phyloP scores from a whole-genome alignment of 768 basidiomycete species.

The Scleroderma citrinum region DNA sequence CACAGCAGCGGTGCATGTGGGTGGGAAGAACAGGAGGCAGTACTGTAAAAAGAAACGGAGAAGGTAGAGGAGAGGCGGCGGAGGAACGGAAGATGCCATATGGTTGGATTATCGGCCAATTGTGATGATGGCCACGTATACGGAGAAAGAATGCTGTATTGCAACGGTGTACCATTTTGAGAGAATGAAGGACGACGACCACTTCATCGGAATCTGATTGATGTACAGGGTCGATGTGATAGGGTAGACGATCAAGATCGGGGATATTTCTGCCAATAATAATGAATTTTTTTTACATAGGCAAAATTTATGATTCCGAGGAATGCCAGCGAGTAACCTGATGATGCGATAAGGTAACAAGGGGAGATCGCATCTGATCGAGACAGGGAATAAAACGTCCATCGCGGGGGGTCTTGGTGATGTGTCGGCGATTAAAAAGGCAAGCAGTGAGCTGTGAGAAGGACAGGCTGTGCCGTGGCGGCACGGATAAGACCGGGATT shows the following conservation, averaged over 20 bases:
- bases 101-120: slow-evolving; percentile 15
- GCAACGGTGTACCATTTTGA: slow-evolving; percentile 18
- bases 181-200: slow-evolving; percentile 6
- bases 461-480: slow-evolving; percentile 26
- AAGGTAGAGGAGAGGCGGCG: background rate
- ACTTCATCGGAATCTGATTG: slow-evolving; percentile 27
- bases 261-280: slow-evolving; percentile 14
- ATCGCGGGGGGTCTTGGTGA: slow-evolving; percentile 11
- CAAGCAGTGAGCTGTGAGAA: slow-evolving; percentile 9
- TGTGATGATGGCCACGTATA: slow-evolving; percentile 8
- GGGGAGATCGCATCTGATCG: background rate
- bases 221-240: slow-evolving; percentile 29
- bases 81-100: slow-evolving; percentile 6
- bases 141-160: slow-evolving; percentile 15
- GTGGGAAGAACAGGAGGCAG: background rate
- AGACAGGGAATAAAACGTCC: background rate
- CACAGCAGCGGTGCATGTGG: background rate
- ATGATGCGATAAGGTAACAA: background rate
- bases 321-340: background rate
- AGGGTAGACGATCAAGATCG: slow-evolving; percentile 32
- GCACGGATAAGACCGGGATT: slow-evolving; percentile 18
- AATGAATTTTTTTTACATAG: background rate
- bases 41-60: background rate
- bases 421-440: slow-evolving; percentile 28
- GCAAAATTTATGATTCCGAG: slow-evolving; percentile 15